Evolutionary conservation across 352 stramenopile species (phyloP).

Genomic region (Phytophthora litchii): DNA sequence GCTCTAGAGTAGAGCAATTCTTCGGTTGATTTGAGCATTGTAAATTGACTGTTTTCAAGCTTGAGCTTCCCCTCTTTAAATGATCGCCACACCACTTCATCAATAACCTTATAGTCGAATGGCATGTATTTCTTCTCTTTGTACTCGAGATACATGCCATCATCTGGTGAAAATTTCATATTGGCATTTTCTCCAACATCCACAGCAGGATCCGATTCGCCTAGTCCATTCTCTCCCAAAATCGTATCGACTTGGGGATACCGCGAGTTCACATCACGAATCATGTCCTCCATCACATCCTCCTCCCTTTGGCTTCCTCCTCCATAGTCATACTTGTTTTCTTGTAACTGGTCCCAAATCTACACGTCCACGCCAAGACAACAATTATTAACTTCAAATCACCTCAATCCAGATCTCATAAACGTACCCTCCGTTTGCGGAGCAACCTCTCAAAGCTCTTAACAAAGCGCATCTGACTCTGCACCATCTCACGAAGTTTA

Average conservation of each 20-base stretch:
- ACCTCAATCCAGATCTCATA: not conserved
- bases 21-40: slow-evolving; percentile 17
- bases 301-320: slow-evolving; percentile 19
- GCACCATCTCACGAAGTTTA: slow-evolving; percentile 48
- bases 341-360: slow-evolving; percentile 39
- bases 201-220: slow-evolving; percentile 22
- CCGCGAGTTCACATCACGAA: slow-evolving; percentile 19
- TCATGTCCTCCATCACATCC: slow-evolving; percentile 33
- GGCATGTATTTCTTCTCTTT: slow-evolving; percentile 47
- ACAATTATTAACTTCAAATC: slow-evolving; percentile 1
- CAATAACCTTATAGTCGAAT: slow-evolving; percentile 35
- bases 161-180: slow-evolving; percentile 29
- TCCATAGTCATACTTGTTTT: slow-evolving; percentile 11
- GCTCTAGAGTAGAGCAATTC: slow-evolving; percentile 28
- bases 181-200: slow-evolving; percentile 19
- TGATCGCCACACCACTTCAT: slow-evolving; percentile 41
- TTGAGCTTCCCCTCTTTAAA: slow-evolving; percentile 36
- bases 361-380: slow-evolving; percentile 4
- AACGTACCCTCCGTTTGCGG: slow-evolving; percentile 39
- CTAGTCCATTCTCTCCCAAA: slow-evolving; percentile 19
- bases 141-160: slow-evolving; percentile 39
- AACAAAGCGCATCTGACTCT: slow-evolving; percentile 45
- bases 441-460: slow-evolving; percentile 48
- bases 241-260: slow-evolving; percentile 22
- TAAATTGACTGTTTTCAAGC: slow-evolving; percentile 23